phyloP scores from a whole-genome alignment of 257 asterid species.

The Gentiana dahurica region DNA sequence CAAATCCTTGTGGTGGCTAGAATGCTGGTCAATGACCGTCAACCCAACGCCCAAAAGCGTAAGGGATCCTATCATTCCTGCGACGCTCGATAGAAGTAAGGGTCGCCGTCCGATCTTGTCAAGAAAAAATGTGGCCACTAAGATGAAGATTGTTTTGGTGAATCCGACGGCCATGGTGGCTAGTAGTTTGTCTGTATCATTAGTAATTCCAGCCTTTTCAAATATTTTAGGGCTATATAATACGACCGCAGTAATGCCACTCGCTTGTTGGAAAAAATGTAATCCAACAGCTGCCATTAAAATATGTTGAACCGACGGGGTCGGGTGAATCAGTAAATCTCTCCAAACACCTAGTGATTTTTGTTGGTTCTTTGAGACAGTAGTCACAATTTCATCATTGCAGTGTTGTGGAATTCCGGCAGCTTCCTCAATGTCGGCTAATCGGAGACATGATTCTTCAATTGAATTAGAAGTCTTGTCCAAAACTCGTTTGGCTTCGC shows the following conservation, averaged over 20 bases:
- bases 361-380: not conserved
- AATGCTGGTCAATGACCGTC: constrained; percentile 24
- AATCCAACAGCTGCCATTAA: constrained; percentile 16
- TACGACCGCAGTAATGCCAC: constrained; percentile 14
- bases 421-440: constrained; percentile 11
- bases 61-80: constrained; percentile 41
- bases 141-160: constrained; percentile 49
- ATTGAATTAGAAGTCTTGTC: constrained; percentile 9
- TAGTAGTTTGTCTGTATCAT: constrained; percentile 34
- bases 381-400: constrained; percentile 1
- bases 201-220: not conserved
- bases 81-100: constrained; percentile 46
- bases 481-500: constrained; percentile 12
- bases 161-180: constrained; percentile 72
- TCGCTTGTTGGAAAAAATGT: constrained; percentile 25
- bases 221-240: constrained; percentile 8
- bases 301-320: constrained; percentile 15
- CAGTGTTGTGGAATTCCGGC: constrained; percentile 13
- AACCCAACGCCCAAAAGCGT: constrained; percentile 29
- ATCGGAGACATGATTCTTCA: constrained; percentile 7
- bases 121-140: constrained; percentile 52
- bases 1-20: constrained; percentile 11
- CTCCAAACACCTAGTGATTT: constrained; percentile 8
- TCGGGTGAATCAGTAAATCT: constrained; percentile 17
- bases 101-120: constrained; percentile 67